Conservation (phyloP, 805 yeast genomes). For the Citeromyces nyonsensis region DNA sequence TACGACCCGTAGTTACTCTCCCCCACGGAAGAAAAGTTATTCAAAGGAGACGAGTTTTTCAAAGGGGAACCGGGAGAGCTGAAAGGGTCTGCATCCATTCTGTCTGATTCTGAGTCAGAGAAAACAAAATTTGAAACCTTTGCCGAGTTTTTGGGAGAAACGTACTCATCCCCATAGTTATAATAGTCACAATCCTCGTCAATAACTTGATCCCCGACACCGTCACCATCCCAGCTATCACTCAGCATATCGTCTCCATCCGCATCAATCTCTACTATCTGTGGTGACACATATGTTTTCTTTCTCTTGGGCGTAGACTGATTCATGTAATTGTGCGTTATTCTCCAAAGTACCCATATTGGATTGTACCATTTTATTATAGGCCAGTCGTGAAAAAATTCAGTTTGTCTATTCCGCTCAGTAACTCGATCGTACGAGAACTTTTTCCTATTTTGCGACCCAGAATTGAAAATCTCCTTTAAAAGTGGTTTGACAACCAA, state of each 20-base stretch:
- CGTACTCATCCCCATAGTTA: slow-evolving; percentile 1
- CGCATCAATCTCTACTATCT: slow-evolving; percentile 7
- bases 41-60: not conserved
- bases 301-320: not conserved
- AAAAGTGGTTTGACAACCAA: slow-evolving; percentile 1
- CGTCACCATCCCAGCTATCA: slow-evolving; percentile 2
- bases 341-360: slow-evolving; percentile 2
- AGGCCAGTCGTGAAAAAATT: slow-evolving; percentile 7
- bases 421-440: slow-evolving; percentile 2
- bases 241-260: slow-evolving; percentile 4
- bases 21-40: not conserved
- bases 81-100: not conserved
- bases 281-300: slow-evolving; percentile 3
- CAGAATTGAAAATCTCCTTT: slow-evolving; percentile 5
- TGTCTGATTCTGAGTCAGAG: not conserved
- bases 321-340: slow-evolving; percentile 6
- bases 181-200: not conserved
- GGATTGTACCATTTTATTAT: slow-evolving; percentile 11
- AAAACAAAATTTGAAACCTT: not conserved
- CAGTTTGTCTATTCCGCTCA: slow-evolving; percentile 6
- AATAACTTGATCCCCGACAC: not conserved
- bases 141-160: not conserved
- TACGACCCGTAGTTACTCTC: not conserved
- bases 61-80: not conserved
- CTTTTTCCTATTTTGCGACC: not conserved